Evolutionary conservation across 2,329 filamentous ascomycete species (phyloP).

Genomic region (Lachnellula occidentalis): DNA sequence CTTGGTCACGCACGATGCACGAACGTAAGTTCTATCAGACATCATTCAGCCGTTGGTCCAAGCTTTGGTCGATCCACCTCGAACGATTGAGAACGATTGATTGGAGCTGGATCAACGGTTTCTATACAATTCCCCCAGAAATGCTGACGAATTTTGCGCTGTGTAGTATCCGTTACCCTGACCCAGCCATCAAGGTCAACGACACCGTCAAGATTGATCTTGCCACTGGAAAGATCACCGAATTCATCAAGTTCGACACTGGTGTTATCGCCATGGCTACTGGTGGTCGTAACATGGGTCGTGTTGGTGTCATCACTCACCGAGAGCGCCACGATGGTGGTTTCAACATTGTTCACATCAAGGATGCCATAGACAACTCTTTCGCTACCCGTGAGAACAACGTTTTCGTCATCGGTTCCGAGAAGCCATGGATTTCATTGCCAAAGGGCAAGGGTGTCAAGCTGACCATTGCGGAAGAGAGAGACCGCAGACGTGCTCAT

Average conservation of each 20-base stretch:
- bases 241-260: conserved; percentile 99
- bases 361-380: conserved; percentile 99
- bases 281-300: conserved; percentile 99
- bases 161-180: conserved; percentile 94
- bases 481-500: conserved; percentile 85
- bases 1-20: conserved; percentile 99
- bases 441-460: conserved; percentile 99
- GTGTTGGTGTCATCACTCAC: conserved; percentile 99
- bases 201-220: conserved; percentile 99
- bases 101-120: conserved; percentile 32
- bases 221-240: conserved; percentile 91
- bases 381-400: conserved; percentile 99
- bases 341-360: conserved; percentile 99
- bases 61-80: conserved; percentile 71
- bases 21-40: conserved; percentile 98
- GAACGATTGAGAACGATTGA: conserved; percentile 24
- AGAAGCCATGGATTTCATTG: conserved; percentile 99
- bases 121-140: conserved; percentile 26
- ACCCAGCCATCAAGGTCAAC: conserved; percentile 98
- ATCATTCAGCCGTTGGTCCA: conserved; percentile 99
- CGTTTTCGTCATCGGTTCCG: conserved; percentile 97
- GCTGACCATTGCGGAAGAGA: conserved; percentile 98
- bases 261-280: conserved; percentile 98
- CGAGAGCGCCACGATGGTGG: conserved; percentile 99
- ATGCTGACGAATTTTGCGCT: conserved; percentile 29